Conservation (phyloP, 2,329 filamentous ascomycete species). For the Emmonsia crescens region DNA sequence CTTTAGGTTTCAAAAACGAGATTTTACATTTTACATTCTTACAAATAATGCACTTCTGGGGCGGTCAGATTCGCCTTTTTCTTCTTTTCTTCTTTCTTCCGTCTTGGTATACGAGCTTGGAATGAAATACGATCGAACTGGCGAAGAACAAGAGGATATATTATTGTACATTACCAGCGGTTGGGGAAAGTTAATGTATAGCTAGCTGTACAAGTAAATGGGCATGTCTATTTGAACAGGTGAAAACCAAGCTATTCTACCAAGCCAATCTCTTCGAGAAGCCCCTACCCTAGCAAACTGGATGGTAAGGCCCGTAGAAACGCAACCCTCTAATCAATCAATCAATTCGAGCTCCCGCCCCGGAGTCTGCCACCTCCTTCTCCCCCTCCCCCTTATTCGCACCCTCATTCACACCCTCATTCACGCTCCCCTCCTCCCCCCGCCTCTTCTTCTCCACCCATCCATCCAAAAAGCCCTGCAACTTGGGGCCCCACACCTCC, state of each 20-base stretch:
- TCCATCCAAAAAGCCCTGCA: conserved; percentile 47
- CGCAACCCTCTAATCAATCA: background rate
- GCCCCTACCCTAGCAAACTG: background rate
- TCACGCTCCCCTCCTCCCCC: conserved; percentile 7
- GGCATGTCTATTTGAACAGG: background rate
- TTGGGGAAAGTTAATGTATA: background rate
- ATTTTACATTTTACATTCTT: background rate
- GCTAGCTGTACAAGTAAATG: background rate
- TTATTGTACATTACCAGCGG: background rate
- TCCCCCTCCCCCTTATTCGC: background rate
- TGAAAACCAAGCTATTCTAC: background rate
- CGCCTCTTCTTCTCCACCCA: conserved; percentile 37
- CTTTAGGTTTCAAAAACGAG: background rate
- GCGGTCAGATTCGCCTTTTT: background rate
- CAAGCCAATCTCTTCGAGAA: background rate
- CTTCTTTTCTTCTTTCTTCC: too few relatives aligned
- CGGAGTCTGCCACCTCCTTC: background rate
- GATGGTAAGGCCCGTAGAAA: background rate
- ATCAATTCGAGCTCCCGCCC: background rate
- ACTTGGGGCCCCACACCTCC: conserved; percentile 68
- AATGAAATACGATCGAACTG: background rate
- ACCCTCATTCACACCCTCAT: background rate
- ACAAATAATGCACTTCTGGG: background rate
- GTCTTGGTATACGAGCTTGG: background rate
- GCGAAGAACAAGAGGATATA: background rate